These are phyloP conservation scores for Neolentinus lepideus DNA, from an alignment of 1,284 basidiomycete species.

Conservation along the genomic window DNA sequence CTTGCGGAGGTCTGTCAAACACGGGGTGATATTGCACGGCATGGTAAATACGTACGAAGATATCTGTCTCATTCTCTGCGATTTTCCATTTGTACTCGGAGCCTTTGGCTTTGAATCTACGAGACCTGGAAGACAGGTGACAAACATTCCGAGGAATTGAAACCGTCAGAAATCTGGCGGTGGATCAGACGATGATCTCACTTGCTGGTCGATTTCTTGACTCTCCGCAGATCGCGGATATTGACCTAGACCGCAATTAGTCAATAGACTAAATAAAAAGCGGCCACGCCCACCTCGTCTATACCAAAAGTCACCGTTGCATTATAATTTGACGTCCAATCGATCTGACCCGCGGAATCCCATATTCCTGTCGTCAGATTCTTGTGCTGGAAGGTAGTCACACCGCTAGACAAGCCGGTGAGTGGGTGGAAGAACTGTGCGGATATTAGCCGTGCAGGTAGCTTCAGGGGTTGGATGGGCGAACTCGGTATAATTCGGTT, in stretches of 20 bases:
- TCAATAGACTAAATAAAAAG: background rate
- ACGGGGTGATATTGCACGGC: too few species aligned
- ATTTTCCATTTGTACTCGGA: slow-evolving; percentile 56
- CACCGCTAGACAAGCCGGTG: slow-evolving; percentile 33
- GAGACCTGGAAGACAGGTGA: slow-evolving; percentile 28
- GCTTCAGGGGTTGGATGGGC: background rate
- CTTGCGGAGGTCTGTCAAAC: slow-evolving; percentile 21
- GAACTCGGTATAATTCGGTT: slow-evolving; percentile 42
- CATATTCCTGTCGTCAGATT: slow-evolving; percentile 35
- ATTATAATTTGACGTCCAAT: slow-evolving; percentile 39
- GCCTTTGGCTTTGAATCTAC: slow-evolving; percentile 43
- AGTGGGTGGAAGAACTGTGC: slow-evolving; percentile 46
- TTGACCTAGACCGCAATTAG: slow-evolving; percentile 25
- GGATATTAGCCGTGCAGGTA: background rate
- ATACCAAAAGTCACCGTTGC: slow-evolving; percentile 43
- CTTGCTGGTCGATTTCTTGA: slow-evolving; percentile 45
- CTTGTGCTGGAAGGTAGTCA: slow-evolving; percentile 42
- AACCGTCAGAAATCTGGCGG: too few species aligned
- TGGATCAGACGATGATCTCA: too few species aligned
- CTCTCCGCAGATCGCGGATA: slow-evolving; percentile 40
- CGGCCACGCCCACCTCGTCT: slow-evolving; percentile 29
- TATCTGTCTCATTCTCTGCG: slow-evolving; percentile 33
- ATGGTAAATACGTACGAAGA: slow-evolving; percentile 32
- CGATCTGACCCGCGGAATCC: slow-evolving; percentile 45
- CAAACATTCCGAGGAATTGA: background rate